Percentiles rank a stretch among this genome's conserved stretches.
phyloP scores from a whole-genome alignment of 1,284 basidiomycete species.

The Trichosporon inkin region DNA sequence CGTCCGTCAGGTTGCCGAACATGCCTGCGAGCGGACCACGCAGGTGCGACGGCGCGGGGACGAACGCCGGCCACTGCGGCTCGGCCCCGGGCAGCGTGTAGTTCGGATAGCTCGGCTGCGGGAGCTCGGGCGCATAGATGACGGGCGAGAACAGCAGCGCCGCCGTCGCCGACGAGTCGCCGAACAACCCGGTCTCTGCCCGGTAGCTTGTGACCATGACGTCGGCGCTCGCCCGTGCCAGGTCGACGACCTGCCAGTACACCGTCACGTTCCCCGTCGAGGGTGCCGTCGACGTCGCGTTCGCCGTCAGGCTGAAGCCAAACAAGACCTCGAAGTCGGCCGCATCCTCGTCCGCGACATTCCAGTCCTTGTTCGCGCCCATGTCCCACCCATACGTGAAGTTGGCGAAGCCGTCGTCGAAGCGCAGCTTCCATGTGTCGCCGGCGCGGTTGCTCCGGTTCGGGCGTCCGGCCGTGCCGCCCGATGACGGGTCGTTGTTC shows the following conservation, averaged over 20 bases:
- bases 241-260: conserved; percentile 42
- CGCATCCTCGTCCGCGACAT: background rate
- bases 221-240: background rate
- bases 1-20: background rate
- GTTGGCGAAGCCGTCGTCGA: conserved; percentile 57
- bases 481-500: conserved; percentile 54
- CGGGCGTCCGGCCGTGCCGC: conserved; percentile 52
- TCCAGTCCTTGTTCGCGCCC: background rate
- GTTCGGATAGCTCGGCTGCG: conserved; percentile 65
- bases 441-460: conserved; percentile 46
- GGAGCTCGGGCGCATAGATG: conserved; percentile 48
- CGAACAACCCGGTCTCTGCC: conserved; percentile 57
- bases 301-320: background rate
- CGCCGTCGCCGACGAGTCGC: conserved; percentile 70
- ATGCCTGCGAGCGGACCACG: background rate
- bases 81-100: conserved; percentile 68
- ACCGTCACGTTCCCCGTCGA: background rate
- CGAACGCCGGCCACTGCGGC: conserved; percentile 51
- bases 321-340: background rate
- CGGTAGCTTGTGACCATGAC: background rate
- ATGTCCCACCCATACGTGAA: conserved; percentile 52
- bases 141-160: conserved; percentile 71
- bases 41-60: background rate
- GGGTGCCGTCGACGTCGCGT: background rate
- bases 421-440: conserved; percentile 56